These are phyloP conservation scores for Hypoxylon sp. DNA, from an alignment of 2,329 filamentous ascomycete genomes.

Conservation along the genomic window DNA sequence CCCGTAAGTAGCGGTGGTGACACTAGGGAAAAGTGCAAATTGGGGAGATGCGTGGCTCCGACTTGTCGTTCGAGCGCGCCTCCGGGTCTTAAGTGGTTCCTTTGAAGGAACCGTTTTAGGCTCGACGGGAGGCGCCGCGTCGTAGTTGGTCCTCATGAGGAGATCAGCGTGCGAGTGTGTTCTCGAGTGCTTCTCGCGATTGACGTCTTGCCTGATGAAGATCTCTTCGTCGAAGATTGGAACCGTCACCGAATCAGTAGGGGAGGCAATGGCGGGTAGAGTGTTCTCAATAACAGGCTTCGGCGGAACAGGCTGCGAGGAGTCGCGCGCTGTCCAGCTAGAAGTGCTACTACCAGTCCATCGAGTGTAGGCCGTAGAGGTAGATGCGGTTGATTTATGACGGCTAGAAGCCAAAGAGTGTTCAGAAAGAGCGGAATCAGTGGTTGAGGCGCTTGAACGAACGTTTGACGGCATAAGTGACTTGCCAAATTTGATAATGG, in stretches of 20 bases:
- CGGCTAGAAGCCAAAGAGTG: slow-evolving; percentile 64
- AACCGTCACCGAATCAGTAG: slow-evolving; percentile 24
- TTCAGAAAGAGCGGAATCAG: slow-evolving; percentile 64
- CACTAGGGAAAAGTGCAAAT: slow-evolving; percentile 53
- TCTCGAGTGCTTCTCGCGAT: slow-evolving; percentile 50
- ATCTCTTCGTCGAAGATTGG: slow-evolving; percentile 34
- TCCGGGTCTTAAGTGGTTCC: slow-evolving; percentile 48
- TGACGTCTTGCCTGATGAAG: slow-evolving; percentile 32
- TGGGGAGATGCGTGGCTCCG: slow-evolving; percentile 52
- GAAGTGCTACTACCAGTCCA: slow-evolving; percentile 67
- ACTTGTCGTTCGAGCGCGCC: slow-evolving; percentile 55
- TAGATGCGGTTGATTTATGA: slow-evolving; percentile 69
- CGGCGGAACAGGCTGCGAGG: slow-evolving; percentile 26
- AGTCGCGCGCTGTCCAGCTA: slow-evolving; percentile 50
- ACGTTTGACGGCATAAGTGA: slow-evolving; percentile 56
- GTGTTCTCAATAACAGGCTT: slow-evolving; percentile 43
- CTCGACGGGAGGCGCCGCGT: slow-evolving; percentile 33
- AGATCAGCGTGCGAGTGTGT: slow-evolving; percentile 54
- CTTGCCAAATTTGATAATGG: slow-evolving; percentile 55
- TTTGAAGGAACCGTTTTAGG: slow-evolving; percentile 26
- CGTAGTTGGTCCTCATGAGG: slow-evolving; percentile 41
- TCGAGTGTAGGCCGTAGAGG: slow-evolving; percentile 68
- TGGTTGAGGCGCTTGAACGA: slow-evolving; percentile 70
- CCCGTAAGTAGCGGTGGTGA: slow-evolving; percentile 35
- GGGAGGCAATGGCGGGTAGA: slow-evolving; percentile 27